phyloP scores from a whole-genome alignment of 2,329 filamentous ascomycete genomes.

The Aspergillus sclerotialis region DNA sequence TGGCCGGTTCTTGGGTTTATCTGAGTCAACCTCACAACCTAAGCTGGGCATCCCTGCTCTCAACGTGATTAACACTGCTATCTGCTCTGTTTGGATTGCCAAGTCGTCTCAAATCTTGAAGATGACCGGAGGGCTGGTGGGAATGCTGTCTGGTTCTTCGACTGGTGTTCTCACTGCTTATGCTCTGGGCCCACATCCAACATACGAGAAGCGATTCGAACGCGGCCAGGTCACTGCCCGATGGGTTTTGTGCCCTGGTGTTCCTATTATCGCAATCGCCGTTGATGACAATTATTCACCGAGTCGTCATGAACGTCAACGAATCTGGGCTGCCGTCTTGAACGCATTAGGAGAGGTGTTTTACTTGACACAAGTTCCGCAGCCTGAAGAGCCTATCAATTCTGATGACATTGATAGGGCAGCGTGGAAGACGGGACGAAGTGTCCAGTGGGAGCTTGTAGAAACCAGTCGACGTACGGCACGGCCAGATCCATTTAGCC shows the following conservation, averaged over 20 bases:
- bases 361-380: constrained; percentile 68
- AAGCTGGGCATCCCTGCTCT: constrained; percentile 71
- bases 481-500: constrained; percentile 65
- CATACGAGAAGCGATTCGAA: constrained; percentile 56
- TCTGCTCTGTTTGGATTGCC: constrained; percentile 82
- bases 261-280: constrained; percentile 77
- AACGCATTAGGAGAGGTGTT: constrained; percentile 91
- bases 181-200: constrained; percentile 58
- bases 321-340: constrained; percentile 85
- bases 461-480: constrained; percentile 69
- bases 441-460: constrained; percentile 71
- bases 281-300: constrained; percentile 76
- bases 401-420: constrained; percentile 53
- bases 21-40: constrained; percentile 54
- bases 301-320: constrained; percentile 60
- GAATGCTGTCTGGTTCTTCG: constrained; percentile 77
- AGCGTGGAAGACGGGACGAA: constrained; percentile 75
- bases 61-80: constrained; percentile 60
- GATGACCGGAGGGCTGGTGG: constrained; percentile 68
- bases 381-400: constrained; percentile 39
- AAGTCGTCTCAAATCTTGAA: constrained; percentile 68
- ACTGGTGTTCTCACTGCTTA: constrained; percentile 77
- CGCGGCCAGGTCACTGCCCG: constrained; percentile 76
- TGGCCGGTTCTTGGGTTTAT: constrained; percentile 64
- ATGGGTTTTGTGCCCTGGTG: constrained; percentile 86